Conservation (phyloP, 2,329 filamentous ascomycete species). For the Xylaria sp. region DNA sequence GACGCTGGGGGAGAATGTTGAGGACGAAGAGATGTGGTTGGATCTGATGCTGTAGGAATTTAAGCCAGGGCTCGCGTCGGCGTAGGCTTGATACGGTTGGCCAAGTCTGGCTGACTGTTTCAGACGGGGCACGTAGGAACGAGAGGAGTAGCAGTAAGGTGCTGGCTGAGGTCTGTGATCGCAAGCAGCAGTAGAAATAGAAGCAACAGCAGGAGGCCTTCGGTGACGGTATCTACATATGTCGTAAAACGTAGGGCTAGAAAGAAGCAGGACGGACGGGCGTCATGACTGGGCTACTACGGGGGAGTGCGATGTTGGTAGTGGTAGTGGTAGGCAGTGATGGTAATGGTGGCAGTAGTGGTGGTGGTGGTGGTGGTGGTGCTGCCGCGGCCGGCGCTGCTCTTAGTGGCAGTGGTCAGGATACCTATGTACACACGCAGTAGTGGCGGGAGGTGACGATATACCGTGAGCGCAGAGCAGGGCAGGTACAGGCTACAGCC, state of each 20-base stretch:
- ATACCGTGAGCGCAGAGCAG: slow-evolving; percentile 8
- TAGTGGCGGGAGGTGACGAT: slow-evolving; percentile 28
- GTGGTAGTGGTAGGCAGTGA: background rate
- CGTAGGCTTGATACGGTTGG: slow-evolving; percentile 21
- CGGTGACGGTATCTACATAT: slow-evolving; percentile 28
- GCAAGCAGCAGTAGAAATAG: slow-evolving; percentile 8
- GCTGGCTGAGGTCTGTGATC: background rate
- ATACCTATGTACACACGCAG: background rate
- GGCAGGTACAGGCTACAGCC: background rate
- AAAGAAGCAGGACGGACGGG: slow-evolving; percentile 4
- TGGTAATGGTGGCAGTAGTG: background rate
- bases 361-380: background rate
- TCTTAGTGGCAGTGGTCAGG: background rate
- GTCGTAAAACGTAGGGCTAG: slow-evolving; percentile 26
- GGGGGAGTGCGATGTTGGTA: background rate
- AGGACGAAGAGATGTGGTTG: slow-evolving; percentile 21
- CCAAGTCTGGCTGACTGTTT: slow-evolving; percentile 30
- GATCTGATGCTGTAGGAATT: slow-evolving; percentile 20
- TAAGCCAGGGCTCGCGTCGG: slow-evolving; percentile 30
- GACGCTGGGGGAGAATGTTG: slow-evolving; percentile 14
- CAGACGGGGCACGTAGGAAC: slow-evolving; percentile 32
- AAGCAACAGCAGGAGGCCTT: background rate
- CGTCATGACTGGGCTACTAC: slow-evolving; percentile 15
- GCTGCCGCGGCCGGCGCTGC: background rate
- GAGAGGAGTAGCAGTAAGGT: slow-evolving; percentile 21